Evolutionary conservation across 1,139 yeast genomes (phyloP), one percentile per base, ranked within the genome.

Genomic region (Sugiyamaella xylanicola): DNA sequence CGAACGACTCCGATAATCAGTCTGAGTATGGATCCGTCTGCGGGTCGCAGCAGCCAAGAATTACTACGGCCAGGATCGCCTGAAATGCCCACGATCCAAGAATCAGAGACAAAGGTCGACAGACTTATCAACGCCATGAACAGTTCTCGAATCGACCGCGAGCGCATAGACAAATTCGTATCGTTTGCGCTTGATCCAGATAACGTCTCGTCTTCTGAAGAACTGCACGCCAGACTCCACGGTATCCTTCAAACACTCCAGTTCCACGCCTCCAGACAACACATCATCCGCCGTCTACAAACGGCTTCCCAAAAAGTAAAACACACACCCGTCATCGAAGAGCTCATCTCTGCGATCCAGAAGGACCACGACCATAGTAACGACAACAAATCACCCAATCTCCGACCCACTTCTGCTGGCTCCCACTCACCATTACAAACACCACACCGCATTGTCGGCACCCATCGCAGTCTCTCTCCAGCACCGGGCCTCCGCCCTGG

Each of bases 131-230:
- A 47, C 19, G 27, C 25, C 17, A 27, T 56, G 36, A 48, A 36
- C 8, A 29, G 39, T n/a, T 59, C 55, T 19, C 57, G 65, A 5
- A 60, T 63, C 7, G 66, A 63, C 36, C 44, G 66, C 32, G 66
- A 63, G 37, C 56, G 66, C n/a, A 59, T 60, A 32, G 40, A 36
- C 13, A 48, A 41, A 9, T 43, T 62, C n/a, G 46, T 52, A 37
- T 56, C 47, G 7, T 57, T 53, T 46, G 41, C 54, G 4, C 13
- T 16, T 11, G 45, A 52, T 13, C 36, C 21, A 4, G 53, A 22
- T 4, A 55, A 57, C 19, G 7, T 32, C 16, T 20, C 41, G 3
- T 29, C 43, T 2, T 25, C 48, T n/a, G 42, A 32, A 13, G 42
- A 54, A 21, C 32, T 54, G 3, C 42, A 45, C 17, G 13, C 42